These are phyloP conservation scores for Arachnomyces sp. DNA, from an alignment of 2,329 filamentous ascomycete genomes.

Conservation along the genomic window DNA sequence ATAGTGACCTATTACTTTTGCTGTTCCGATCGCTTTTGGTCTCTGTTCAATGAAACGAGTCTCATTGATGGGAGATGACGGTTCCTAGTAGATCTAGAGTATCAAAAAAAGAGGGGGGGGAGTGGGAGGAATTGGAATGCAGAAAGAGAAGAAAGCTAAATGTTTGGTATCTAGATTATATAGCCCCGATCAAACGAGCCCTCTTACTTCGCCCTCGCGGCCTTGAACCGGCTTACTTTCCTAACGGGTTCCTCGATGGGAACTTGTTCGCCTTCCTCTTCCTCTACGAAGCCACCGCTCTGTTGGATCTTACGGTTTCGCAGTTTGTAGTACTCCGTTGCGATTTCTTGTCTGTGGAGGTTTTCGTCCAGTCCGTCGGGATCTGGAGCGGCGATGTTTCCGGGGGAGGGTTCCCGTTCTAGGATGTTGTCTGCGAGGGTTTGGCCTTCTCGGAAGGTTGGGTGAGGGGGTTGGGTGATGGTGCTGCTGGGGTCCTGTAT, in stretches of 20 bases:
- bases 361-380: constrained; percentile 64
- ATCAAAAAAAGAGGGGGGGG: too few relatives aligned
- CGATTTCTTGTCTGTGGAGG: constrained; percentile 66
- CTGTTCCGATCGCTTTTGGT: too few relatives aligned
- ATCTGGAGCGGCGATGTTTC: constrained; percentile 31
- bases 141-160: too few relatives aligned
- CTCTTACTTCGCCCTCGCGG: constrained; percentile 33
- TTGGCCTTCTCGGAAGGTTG: constrained; percentile 34
- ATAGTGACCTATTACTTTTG: too few relatives aligned
- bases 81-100: too few relatives aligned
- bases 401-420: constrained; percentile 38
- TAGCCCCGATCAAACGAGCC: not conserved
- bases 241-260: constrained; percentile 46
- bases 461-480: constrained; percentile 15
- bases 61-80: too few relatives aligned
- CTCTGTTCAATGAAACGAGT: too few relatives aligned
- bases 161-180: too few relatives aligned
- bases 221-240: constrained; percentile 40
- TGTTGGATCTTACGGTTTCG: constrained; percentile 76
- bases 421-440: constrained; percentile 53
- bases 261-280: constrained; percentile 52
- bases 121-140: too few relatives aligned
- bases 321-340: constrained; percentile 71
- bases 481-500: constrained; percentile 19
- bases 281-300: constrained; percentile 70